Conservation (phyloP, 2,329 filamentous ascomycete genomes). For the Penicillium decumbens region DNA sequence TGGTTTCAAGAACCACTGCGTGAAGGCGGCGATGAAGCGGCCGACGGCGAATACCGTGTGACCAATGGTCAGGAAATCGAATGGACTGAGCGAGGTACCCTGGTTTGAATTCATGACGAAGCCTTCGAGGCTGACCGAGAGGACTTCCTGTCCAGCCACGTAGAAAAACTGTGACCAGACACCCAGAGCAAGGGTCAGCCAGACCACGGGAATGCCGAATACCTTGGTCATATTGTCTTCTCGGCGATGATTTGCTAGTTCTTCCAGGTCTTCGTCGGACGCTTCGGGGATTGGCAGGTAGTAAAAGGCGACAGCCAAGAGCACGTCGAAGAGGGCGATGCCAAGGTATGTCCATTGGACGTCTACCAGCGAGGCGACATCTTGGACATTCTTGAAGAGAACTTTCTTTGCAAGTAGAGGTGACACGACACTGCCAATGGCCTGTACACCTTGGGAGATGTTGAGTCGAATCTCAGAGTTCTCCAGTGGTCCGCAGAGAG, state of each 20-base stretch:
- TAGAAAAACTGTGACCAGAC: conserved; percentile 57
- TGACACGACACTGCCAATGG: conserved; percentile 56
- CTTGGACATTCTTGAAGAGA: conserved; percentile 49
- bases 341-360: conserved; percentile 64
- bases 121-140: conserved; percentile 46
- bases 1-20: conserved; percentile 54
- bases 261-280: conserved; percentile 56
- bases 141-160: conserved; percentile 56
- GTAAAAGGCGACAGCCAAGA: conserved; percentile 56
- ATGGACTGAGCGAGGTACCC: conserved; percentile 26
- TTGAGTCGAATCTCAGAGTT: conserved; percentile 59
- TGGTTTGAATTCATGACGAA: conserved; percentile 44
- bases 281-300: conserved; percentile 61
- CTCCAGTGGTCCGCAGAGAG: conserved; percentile 57
- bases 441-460: conserved; percentile 58
- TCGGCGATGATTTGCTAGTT: conserved; percentile 49
- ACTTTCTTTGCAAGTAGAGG: conserved; percentile 57
- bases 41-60: conserved; percentile 57
- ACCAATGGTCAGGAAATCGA: conserved; percentile 50
- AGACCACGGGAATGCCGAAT: conserved; percentile 49
- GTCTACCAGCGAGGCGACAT: conserved; percentile 52
- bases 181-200: conserved; percentile 53
- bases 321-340: conserved; percentile 57
- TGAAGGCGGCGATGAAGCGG: conserved; percentile 53
- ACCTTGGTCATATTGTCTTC: conserved; percentile 47